Evolutionary conservation across 257 asterid species (phyloP).

Genomic region (Verbena officinalis): DNA sequence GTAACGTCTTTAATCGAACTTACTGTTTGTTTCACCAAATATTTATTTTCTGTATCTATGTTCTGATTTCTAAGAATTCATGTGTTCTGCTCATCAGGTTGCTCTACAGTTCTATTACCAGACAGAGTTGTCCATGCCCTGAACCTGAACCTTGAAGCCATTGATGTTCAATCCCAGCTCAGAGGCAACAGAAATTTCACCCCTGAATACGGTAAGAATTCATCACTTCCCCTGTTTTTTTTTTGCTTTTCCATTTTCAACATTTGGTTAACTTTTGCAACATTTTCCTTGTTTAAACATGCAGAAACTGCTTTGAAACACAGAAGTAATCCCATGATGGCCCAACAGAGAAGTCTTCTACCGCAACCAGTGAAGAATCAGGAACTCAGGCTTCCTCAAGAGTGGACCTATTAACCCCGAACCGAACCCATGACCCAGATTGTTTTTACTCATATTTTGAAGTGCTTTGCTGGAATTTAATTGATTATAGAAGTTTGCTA

Average conservation of each 20-base stretch:
- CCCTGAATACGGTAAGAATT: constrained; percentile 37
- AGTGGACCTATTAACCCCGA: constrained; percentile 68
- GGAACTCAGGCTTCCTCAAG: constrained; percentile 67
- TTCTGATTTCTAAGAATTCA: constrained; percentile 8
- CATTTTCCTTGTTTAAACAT: not conserved
- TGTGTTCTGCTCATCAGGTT: constrained; percentile 35
- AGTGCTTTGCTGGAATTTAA: constrained; percentile 14
- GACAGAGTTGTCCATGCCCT: constrained; percentile 70
- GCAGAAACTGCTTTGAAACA: constrained; percentile 26
- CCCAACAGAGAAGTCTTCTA: constrained; percentile 32
- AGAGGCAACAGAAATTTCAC: constrained; percentile 21
- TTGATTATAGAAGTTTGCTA: constrained; percentile 1
- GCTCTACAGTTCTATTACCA: constrained; percentile 59
- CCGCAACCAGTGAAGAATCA: constrained; percentile 38
- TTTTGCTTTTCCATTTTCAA: not conserved
- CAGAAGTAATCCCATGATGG: constrained; percentile 21
- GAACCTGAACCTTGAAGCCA: constrained; percentile 52
- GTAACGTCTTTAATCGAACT: not conserved
- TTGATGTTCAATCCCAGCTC: constrained; percentile 32
- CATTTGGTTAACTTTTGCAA: too few species aligned
- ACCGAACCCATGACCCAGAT: not conserved
- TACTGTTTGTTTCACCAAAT: not conserved
- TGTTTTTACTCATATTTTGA: not conserved
- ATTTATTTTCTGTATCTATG: not conserved
- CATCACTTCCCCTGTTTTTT: not conserved